Evolutionary conservation across 148 eudicot species (phyloP).

Genomic region (Chenopodium berlandieri): DNA sequence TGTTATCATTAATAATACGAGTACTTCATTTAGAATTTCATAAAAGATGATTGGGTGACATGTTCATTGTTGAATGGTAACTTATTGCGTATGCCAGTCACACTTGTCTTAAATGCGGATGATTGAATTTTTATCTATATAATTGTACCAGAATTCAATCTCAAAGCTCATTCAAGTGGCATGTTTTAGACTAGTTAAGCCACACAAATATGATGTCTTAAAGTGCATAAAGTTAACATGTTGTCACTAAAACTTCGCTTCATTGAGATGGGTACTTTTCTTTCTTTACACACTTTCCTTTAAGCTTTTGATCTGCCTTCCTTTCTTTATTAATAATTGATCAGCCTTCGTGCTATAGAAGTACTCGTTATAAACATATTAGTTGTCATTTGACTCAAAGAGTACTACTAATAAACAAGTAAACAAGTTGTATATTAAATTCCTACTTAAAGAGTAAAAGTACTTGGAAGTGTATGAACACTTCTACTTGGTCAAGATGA

Average conservation of each 20-base stretch:
- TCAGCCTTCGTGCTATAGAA: slow-evolving; percentile 16
- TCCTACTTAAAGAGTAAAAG: neutral
- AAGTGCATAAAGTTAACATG: neutral
- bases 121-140: neutral
- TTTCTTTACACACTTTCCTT: slow-evolving; percentile 15
- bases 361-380: neutral
- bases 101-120: neutral
- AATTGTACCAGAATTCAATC: neutral
- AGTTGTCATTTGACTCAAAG: slow-evolving; percentile 26
- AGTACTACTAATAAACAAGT: slow-evolving; percentile 4
- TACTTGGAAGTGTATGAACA: slow-evolving; percentile 10
- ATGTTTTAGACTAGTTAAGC: neutral
- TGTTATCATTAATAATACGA: neutral
- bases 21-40: no score
- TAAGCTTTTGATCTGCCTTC: slow-evolving; percentile 21
- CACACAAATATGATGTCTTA: neutral
- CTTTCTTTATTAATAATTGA: neutral
- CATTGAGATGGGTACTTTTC: slow-evolving; percentile 21
- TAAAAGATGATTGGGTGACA: neutral
- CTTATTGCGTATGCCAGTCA: neutral
- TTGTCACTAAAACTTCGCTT: neutral
- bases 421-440: slow-evolving; percentile 2
- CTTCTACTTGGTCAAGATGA: slow-evolving; percentile 19
- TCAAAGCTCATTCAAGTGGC: neutral
- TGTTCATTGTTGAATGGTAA: neutral